phyloP scores from a whole-genome alignment of 306 rosid genomes.

The Neltuma alba region DNA sequence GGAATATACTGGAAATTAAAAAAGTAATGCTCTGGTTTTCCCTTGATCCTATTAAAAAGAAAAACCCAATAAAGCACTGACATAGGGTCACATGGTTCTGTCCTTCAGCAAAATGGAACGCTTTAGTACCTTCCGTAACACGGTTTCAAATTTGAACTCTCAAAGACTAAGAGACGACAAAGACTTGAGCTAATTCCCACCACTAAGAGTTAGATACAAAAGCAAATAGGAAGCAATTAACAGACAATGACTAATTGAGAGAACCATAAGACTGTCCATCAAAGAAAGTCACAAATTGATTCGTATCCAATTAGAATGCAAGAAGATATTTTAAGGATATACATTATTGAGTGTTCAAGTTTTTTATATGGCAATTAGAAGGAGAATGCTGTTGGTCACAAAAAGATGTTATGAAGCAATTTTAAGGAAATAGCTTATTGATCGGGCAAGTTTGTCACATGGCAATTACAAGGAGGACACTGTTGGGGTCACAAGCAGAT shows the following conservation, averaged over 20 bases:
- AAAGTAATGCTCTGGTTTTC: no score
- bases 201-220: no score
- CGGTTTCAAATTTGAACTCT: no score
- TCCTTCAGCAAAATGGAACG: no score
- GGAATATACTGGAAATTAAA: no score
- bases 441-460: not conserved
- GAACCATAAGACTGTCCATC: not conserved
- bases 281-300: not conserved
- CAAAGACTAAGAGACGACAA: no score
- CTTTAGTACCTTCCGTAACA: no score
- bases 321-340: not conserved
- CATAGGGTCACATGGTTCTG: no score
- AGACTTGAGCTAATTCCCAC: no score
- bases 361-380: not conserved
- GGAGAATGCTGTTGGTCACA: not conserved
- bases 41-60: no score
- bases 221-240: not conserved
- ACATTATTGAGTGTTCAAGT: not conserved
- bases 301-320: not conserved
- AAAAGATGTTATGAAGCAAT: not conserved
- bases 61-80: no score
- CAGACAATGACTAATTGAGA: not conserved
- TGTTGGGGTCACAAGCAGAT: not conserved
- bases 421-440: not conserved
- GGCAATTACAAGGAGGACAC: not conserved